Percentiles rank a stretch among this genome's conserved stretches.
These are phyloP conservation scores for Aureobasidium mangrovei DNA, from an alignment of 2,329 filamentous ascomycete genomes.

Conservation along the genomic window DNA sequence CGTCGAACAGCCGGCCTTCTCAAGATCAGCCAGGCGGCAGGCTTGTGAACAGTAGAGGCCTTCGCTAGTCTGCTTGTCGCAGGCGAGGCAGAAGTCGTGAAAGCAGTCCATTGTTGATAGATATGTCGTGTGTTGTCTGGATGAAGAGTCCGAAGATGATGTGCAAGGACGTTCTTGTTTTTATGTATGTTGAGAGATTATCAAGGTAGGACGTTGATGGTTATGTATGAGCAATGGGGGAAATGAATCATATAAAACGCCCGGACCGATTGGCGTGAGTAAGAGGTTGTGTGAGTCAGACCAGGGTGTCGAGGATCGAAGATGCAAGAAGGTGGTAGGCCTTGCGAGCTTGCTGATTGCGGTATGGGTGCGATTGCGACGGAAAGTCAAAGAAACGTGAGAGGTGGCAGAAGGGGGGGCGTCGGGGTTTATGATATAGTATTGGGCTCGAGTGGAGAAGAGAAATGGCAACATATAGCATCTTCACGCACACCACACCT, in stretches of 20 bases:
- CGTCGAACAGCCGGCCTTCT: slow-evolving; percentile 48
- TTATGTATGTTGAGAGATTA: slow-evolving; percentile 9
- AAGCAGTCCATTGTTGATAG: slow-evolving; percentile 54
- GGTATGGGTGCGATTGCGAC: slow-evolving; percentile 13
- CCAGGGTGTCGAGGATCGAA: not conserved
- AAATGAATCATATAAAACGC: slow-evolving; percentile 15
- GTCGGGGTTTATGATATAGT: not conserved
- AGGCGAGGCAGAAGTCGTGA: slow-evolving; percentile 87
- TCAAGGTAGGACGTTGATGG: slow-evolving; percentile 14
- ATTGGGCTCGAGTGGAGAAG: not conserved
- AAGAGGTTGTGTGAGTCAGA: slow-evolving; percentile 10
- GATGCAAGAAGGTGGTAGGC: slow-evolving; percentile 6
- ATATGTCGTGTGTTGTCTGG: not conserved
- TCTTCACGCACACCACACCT: slow-evolving; percentile 8
- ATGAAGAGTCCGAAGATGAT: not conserved
- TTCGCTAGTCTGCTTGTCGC: slow-evolving; percentile 77
- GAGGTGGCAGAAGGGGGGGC: not conserved
- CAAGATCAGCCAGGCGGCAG: slow-evolving; percentile 80
- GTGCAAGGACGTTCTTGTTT: not conserved
- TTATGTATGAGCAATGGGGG: slow-evolving; percentile 14
- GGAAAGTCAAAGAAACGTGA: not conserved
- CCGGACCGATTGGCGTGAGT: slow-evolving; percentile 16
- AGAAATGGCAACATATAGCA: slow-evolving; percentile 13
- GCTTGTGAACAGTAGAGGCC: slow-evolving; percentile 87
- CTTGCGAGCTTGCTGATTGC: slow-evolving; percentile 5